These are phyloP conservation scores for Esteya vermicola DNA, from an alignment of 2,329 filamentous ascomycete genomes.

Conservation along the genomic window DNA sequence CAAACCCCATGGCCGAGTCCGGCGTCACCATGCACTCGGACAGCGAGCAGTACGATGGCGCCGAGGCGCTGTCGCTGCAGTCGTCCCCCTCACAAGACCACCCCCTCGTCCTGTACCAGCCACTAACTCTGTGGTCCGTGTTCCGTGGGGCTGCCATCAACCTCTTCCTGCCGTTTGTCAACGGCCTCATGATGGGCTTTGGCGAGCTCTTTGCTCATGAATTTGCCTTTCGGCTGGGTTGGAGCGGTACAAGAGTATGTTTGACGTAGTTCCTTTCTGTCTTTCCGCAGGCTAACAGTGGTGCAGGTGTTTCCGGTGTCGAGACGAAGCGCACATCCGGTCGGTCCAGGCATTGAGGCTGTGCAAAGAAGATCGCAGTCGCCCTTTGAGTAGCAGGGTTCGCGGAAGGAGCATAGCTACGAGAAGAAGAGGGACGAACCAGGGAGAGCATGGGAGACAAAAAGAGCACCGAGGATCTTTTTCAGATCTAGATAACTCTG, in stretches of 20 bases:
- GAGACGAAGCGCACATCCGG: slow-evolving; percentile 47
- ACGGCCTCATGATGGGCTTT: slow-evolving; percentile 96
- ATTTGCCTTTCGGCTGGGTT: slow-evolving; percentile 81
- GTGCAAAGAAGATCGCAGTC: slow-evolving; percentile 53
- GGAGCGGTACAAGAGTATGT: slow-evolving; percentile 78
- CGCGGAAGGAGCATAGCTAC: too few species aligned
- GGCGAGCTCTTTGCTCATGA: slow-evolving; percentile 96
- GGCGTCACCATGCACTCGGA: slow-evolving; percentile 68
- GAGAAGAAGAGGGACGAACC: too few species aligned
- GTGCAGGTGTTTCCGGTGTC: slow-evolving; percentile 41
- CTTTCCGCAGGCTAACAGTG: not conserved
- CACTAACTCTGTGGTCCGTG: slow-evolving; percentile 76
- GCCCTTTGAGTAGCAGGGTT: too few species aligned
- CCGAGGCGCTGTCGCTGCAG: slow-evolving; percentile 46
- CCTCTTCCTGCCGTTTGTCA: slow-evolving; percentile 86
- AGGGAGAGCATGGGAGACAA: too few species aligned
- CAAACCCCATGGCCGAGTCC: slow-evolving; percentile 51
- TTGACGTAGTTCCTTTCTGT: slow-evolving; percentile 1
- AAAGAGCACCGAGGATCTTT: too few species aligned
- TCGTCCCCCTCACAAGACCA: slow-evolving; percentile 28
- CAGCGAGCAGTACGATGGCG: slow-evolving; percentile 66
- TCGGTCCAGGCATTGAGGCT: slow-evolving; percentile 75
- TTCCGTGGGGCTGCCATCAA: slow-evolving; percentile 88
- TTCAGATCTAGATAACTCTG: too few species aligned
- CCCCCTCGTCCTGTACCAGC: slow-evolving; percentile 72